phyloP scores from a whole-genome alignment of 345 rosid species.

The Raphanus raphanistrum region DNA sequence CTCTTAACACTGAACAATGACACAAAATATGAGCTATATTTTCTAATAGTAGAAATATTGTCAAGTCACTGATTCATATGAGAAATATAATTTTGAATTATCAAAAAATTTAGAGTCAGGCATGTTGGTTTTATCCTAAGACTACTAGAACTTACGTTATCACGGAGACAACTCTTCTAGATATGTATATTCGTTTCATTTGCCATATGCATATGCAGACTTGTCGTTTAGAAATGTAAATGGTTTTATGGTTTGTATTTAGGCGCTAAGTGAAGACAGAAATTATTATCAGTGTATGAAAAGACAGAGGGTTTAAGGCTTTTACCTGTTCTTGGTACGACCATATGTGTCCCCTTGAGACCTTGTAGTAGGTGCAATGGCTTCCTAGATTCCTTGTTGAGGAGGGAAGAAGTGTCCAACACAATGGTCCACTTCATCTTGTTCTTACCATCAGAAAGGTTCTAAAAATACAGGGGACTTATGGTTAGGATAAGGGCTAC shows the following conservation, averaged over 20 bases:
- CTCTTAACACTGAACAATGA: slow-evolving; percentile 58
- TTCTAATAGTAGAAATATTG: neutral
- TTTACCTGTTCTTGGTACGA: slow-evolving; percentile 78
- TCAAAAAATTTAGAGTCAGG: neutral
- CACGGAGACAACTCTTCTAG: neutral
- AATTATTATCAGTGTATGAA: neutral
- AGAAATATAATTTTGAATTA: neutral
- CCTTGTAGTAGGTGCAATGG: slow-evolving; percentile 80
- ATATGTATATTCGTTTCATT: neutral
- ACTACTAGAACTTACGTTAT: neutral
- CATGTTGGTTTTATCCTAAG: neutral
- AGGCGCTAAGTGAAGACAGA: neutral
- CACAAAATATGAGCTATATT: neutral
- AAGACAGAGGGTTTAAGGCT: neutral
- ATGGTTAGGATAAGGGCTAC: slow-evolving; percentile 4
- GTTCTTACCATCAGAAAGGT: slow-evolving; percentile 38
- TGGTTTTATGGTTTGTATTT: neutral
- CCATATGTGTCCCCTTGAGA: slow-evolving; percentile 69
- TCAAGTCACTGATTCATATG: neutral
- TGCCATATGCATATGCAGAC: neutral
- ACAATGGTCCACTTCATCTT: slow-evolving; percentile 73
- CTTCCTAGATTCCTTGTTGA: slow-evolving; percentile 67
- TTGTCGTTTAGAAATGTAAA: neutral
- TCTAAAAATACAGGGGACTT: slow-evolving; percentile 42
- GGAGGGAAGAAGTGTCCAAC: slow-evolving; percentile 63